These are phyloP conservation scores for Lactarius vividus DNA, from an alignment of 768 basidiomycete species.

Conservation along the genomic window DNA sequence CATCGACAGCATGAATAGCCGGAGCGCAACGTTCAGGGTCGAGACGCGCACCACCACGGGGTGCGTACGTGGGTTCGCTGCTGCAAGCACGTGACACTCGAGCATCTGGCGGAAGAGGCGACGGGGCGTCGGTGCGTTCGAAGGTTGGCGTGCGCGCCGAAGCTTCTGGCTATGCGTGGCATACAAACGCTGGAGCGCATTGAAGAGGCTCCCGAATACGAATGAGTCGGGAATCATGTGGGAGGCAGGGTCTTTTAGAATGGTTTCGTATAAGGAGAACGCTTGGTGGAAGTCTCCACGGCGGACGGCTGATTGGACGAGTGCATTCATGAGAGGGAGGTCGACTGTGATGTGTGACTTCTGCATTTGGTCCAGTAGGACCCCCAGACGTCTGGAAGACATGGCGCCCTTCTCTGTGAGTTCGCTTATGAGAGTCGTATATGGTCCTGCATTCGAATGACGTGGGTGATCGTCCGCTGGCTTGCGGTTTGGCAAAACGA, in stretches of 20 bases:
- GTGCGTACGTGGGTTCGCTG: background rate
- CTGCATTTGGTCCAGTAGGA: slow-evolving; percentile 42
- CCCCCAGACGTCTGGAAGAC: slow-evolving; percentile 33
- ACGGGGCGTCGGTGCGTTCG: slow-evolving; percentile 18
- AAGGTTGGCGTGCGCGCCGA: background rate
- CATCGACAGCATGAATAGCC: slow-evolving; percentile 20
- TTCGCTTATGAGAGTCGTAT: slow-evolving; percentile 41
- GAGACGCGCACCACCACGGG: slow-evolving; percentile 15
- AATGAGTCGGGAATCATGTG: slow-evolving; percentile 36
- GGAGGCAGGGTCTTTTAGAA: slow-evolving; percentile 36
- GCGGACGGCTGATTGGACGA: slow-evolving; percentile 43
- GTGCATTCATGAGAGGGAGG: slow-evolving; percentile 46
- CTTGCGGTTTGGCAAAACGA: slow-evolving; percentile 29
- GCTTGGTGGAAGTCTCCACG: slow-evolving; percentile 36
- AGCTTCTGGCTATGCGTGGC: background rate
- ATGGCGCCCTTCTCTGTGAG: slow-evolving; percentile 35
- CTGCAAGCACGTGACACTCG: slow-evolving; percentile 17
- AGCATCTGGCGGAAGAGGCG: slow-evolving; percentile 27
- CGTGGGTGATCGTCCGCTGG: slow-evolving; percentile 30
- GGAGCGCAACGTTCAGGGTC: slow-evolving; percentile 24
- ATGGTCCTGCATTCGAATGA: slow-evolving; percentile 32
- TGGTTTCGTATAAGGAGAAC: slow-evolving; percentile 43
- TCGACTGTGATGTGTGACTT: slow-evolving; percentile 39
- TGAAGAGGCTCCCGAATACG: slow-evolving; percentile 26
- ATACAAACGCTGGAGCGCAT: slow-evolving; percentile 15